Conservation (phyloP, 768 basidiomycete species). For the Collybia sordida region DNA sequence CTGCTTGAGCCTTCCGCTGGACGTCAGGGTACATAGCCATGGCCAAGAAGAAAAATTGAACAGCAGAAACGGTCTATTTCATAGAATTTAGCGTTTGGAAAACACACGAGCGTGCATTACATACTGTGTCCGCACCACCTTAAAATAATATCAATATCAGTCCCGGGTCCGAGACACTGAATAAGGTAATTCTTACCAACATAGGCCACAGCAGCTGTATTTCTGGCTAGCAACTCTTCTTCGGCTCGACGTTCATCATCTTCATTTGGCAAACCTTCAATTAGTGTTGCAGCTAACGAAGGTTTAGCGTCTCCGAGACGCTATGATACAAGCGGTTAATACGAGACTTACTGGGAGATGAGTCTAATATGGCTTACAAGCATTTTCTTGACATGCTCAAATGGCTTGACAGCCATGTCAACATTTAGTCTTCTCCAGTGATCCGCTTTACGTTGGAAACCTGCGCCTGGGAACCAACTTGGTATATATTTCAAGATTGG, state of each 20-base stretch:
- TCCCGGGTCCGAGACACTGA: no score
- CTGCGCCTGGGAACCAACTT: constrained; percentile 46
- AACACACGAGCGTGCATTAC: no score
- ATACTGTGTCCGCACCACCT: constrained; percentile 11
- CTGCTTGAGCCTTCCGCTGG: constrained; percentile 36
- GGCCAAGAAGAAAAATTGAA: constrained; percentile 34
- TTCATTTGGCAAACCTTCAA: neutral
- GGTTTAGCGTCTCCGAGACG: neutral
- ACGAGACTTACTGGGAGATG: neutral
- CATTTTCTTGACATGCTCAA: constrained; percentile 6
- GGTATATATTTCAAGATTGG: constrained; percentile 37
- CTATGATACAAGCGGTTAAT: neutral
- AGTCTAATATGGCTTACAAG: neutral
- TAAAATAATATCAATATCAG: no score
- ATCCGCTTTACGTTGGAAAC: constrained; percentile 39
- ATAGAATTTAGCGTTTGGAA: neutral
- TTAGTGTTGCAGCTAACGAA: constrained; percentile 1
- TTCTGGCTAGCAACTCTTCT: constrained; percentile 9
- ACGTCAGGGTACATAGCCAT: constrained; percentile 35
- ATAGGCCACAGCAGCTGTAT: constrained; percentile 10
- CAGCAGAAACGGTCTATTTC: constrained; percentile 32
- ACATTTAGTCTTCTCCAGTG: constrained; percentile 30
- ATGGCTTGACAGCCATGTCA: constrained; percentile 37
- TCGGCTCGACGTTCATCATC: neutral
- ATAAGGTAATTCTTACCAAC: neutral